phyloP scores from a whole-genome alignment of 2,329 filamentous ascomycete genomes.

The Cladosporium austrohemisphaericum region DNA sequence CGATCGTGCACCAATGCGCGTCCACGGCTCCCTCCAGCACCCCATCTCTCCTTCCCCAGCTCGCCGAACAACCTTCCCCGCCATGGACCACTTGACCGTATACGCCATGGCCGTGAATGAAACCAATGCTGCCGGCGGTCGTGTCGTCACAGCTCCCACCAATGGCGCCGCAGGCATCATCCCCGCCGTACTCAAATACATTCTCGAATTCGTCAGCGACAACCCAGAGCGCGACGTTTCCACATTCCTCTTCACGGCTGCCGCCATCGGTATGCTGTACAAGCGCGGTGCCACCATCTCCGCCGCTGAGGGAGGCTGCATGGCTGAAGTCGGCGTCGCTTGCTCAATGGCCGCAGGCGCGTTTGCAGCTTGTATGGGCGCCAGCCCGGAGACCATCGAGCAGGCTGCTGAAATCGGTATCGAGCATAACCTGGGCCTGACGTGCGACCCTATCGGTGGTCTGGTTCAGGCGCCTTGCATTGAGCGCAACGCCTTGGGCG shows the following conservation, averaged over 20 bases:
- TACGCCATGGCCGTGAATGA: slow-evolving; percentile 53
- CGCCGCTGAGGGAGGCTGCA: slow-evolving; percentile 51
- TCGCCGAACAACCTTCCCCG: slow-evolving; percentile 48
- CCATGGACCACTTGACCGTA: slow-evolving; percentile 51
- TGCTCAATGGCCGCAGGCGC: slow-evolving; percentile 52
- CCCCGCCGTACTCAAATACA: slow-evolving; percentile 50
- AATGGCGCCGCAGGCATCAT: slow-evolving; percentile 53
- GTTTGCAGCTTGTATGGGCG: slow-evolving; percentile 52
- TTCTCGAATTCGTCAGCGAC: slow-evolving; percentile 50
- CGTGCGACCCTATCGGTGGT: slow-evolving; percentile 51
- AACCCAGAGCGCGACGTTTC: slow-evolving; percentile 48
- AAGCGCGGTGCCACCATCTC: slow-evolving; percentile 53
- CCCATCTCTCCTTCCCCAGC: slow-evolving; percentile 46
- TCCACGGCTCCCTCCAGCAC: slow-evolving; percentile 47
- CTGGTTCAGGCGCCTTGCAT: slow-evolving; percentile 52
- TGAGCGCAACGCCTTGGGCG: slow-evolving; percentile 50
- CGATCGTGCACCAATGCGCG: slow-evolving; percentile 18
- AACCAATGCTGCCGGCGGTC: slow-evolving; percentile 51
- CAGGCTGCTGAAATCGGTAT: slow-evolving; percentile 53
- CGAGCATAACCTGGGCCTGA: slow-evolving; percentile 51
- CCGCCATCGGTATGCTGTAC: slow-evolving; percentile 53
- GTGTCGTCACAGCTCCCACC: slow-evolving; percentile 51
- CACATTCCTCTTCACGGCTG: slow-evolving; percentile 49
- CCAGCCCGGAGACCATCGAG: slow-evolving; percentile 49
- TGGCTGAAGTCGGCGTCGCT: slow-evolving; percentile 53